These are phyloP conservation scores for Pythium myriotylum DNA, from an alignment of 352 stramenopile genomes.

Conservation along the genomic window DNA sequence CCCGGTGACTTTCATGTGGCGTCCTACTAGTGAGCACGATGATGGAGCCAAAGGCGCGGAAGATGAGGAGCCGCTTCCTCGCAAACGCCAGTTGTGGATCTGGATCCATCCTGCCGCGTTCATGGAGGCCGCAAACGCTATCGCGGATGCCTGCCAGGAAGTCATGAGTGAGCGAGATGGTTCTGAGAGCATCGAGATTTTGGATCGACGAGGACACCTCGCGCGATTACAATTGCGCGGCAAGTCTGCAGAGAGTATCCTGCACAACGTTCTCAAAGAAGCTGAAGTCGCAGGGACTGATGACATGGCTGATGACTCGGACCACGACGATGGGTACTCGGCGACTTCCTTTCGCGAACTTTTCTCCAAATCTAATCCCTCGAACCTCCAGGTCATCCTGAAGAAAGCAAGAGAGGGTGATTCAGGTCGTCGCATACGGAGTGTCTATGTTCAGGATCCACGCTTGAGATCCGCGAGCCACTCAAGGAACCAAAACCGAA, in stretches of 20 bases:
- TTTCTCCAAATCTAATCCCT: not conserved
- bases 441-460: slow-evolving; percentile 47
- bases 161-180: slow-evolving; percentile 44
- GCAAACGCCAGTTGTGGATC: slow-evolving; percentile 75
- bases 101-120: slow-evolving; percentile 80
- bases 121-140: slow-evolving; percentile 68
- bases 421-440: slow-evolving; percentile 29
- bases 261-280: slow-evolving; percentile 23
- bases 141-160: slow-evolving; percentile 52
- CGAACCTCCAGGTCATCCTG: too few relatives aligned
- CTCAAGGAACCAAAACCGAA: not conserved
- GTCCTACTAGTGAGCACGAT: slow-evolving; percentile 44
- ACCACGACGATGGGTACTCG: slow-evolving; percentile 59
- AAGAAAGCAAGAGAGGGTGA: not conserved
- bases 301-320: slow-evolving; percentile 24
- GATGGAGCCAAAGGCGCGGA: not conserved
- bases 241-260: slow-evolving; percentile 41
- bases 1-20: slow-evolving; percentile 79
- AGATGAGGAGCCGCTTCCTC: slow-evolving; percentile 38
- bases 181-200: slow-evolving; percentile 49
- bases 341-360: not conserved
- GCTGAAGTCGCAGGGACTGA: not conserved
- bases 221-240: slow-evolving; percentile 69
- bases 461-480: slow-evolving; percentile 25
- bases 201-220: slow-evolving; percentile 68